Evolutionary conservation across 1,284 basidiomycete genomes (phyloP), one percentile per base, ranked within the genome.

Genomic region (Volvariella surrecta): DNA sequence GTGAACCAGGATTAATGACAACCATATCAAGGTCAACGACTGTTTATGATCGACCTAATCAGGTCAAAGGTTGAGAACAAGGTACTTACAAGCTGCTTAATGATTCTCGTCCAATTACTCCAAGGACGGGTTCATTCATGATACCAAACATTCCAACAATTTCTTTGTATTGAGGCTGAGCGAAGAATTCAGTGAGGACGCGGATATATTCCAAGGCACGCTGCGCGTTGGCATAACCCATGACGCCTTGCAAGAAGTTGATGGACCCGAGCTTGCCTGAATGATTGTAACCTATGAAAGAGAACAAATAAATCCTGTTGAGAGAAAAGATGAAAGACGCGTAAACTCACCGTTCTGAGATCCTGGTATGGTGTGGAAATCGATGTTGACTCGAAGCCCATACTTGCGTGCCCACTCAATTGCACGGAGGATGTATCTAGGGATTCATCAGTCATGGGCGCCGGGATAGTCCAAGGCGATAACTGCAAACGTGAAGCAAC

Each of bases 371-470:
- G 86, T 80, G 60, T 92, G 89, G 39, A 93, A 59, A 63, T 95
- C 92, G 39, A 95, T 64, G 53, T 90, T 83, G 48, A 94, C 76
- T 22, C 92, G 74, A 3, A 95, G 52, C 11, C 92, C 91, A 58
- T 96, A 95, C 64, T 94, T 94, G 48, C 90, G 74, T 34, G 82
- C 82, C 91, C 90, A 95, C 16, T 71, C 68, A 39, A 93, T 58
- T 9, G 83, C 71, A 45, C 82, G 84, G 39, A 90, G 68, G 50
- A 89, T 84, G 61, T 83, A 94, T 47, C 78, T 81, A 40, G 16
- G 9, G 19, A 32, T 18, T 17, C 24, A 40, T 30, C 22, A 17
- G n/a, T n/a, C n/a, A 35, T 67, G 38, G 45, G 44, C 38, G 50
- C 45, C 43, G 17, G 19, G 47, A 43, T n/a, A 28, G 19, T 4